Evolutionary conservation across 805 yeast species (phyloP), one percentile per base, ranked within the genome.

Genomic region (Trichomonascus vanleenenianus): DNA sequence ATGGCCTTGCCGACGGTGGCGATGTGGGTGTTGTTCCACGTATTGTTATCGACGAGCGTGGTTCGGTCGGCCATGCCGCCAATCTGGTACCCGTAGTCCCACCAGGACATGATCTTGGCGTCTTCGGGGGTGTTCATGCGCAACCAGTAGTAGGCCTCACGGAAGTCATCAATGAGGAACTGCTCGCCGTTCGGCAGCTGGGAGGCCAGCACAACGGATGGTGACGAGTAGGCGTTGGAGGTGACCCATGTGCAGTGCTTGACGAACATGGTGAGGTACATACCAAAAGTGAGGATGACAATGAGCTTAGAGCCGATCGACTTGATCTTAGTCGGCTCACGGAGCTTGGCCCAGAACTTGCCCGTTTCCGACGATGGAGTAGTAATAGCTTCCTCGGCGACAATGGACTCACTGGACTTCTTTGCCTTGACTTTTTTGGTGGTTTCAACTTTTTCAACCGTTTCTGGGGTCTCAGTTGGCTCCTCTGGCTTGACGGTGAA

Each of bases 31-130:
- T 93, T 93, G 65, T 93, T 93, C 98, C 99, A 93, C 9, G 99
- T 93, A 70, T 93, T 93, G 76, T 93, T 93, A 66, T 93, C 99
- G 34, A 94, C 99, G 56, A 93, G 74, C 4, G 99, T 93, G 53
- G 97, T 91, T 62, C 99, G 79, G 68, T 93, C 98, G 39, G 98
- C 98, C 97, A 93, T 93, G 52, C 99, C 99, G 57, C 98, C 98
- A 59, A 93, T 93, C 72, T 93, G 99, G 67, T 93, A 93, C 45
- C 99, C 99, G 62, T 94, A 94, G 72, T 94, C 98, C 99, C 99
- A 93, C 98, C 99, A 93, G 9, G 97, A 83, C 83, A 94, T 87
- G 50, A 93, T 84, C 65, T 85, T 89, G 31, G 97, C 85, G 63
- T 93, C 97, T 63, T 93, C 96, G 2, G 85, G 80, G 0, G 98